Conservation (phyloP, 257 asterid species). For the Solanum etuberosum region DNA sequence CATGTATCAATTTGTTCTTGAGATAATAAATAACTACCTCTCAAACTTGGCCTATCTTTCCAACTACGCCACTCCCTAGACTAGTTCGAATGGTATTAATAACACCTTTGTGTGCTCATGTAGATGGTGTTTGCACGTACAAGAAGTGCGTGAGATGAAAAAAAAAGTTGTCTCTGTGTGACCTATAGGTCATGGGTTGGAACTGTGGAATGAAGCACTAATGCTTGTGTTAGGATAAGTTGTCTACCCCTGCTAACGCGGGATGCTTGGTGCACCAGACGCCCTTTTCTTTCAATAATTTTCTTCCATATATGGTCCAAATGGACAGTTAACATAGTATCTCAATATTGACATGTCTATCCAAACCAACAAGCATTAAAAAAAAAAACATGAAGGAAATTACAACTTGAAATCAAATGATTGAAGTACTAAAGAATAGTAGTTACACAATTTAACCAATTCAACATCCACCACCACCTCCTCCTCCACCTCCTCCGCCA, state of each 20-base stretch:
- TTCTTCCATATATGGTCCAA: neutral
- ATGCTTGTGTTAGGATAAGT: neutral
- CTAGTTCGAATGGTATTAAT: neutral
- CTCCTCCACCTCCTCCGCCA: too few relatives aligned
- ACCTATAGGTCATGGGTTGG: too few relatives aligned
- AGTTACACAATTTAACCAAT: neutral
- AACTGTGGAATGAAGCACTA: neutral
- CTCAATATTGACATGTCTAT: neutral
- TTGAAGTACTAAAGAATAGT: neutral
- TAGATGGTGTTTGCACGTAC: neutral
- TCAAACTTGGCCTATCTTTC: neutral
- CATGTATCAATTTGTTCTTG: neutral
- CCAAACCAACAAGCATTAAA: neutral
- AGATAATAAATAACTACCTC: neutral
- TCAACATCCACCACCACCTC: neutral
- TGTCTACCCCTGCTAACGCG: neutral
- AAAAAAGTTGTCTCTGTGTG: too few relatives aligned
- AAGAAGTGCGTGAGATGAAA: too few relatives aligned
- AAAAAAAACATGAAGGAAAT: neutral
- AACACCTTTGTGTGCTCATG: neutral
- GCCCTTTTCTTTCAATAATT: neutral
- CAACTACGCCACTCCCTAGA: neutral
- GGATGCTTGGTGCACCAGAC: too few relatives aligned
- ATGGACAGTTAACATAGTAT: neutral
- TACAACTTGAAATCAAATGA: neutral